Evolutionary conservation across 129 eudicot genomes (phyloP).

Genomic region (Centaurea solstitialis): DNA sequence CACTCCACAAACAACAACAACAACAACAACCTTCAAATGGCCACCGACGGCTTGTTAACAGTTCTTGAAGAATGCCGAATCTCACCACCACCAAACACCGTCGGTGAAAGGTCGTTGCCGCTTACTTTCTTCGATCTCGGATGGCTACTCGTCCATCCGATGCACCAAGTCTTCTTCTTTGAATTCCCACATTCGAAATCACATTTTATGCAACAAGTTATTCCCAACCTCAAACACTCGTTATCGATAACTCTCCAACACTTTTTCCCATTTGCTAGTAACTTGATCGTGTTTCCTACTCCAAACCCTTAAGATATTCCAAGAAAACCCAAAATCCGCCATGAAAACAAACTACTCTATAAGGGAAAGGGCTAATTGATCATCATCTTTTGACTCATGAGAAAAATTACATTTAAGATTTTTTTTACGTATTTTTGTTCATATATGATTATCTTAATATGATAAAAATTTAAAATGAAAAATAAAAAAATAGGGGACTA

Average conservation of each 20-base stretch:
- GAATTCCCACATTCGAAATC: conserved; percentile 28
- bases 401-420: too few relatives aligned
- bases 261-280: conserved; percentile 45
- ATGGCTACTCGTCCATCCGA: conserved; percentile 38
- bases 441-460: too few relatives aligned
- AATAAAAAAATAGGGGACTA: too few relatives aligned
- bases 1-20: neutral
- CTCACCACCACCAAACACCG: conserved; percentile 40
- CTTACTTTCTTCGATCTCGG: conserved; percentile 46
- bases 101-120: conserved; percentile 29
- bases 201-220: conserved; percentile 21
- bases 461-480: too few relatives aligned
- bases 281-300: conserved; percentile 16
- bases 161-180: conserved; percentile 47
- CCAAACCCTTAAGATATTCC: neutral
- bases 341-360: too few relatives aligned
- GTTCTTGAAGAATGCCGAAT: conserved; percentile 29
- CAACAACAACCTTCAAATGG: neutral
- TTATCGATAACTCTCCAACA: conserved; percentile 47
- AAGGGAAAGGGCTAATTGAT: too few relatives aligned
- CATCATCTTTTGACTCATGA: too few relatives aligned
- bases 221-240: conserved; percentile 44
- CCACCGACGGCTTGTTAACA: neutral
- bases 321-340: conserved; percentile 30
- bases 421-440: too few relatives aligned